Evolutionary conservation across 2,329 filamentous ascomycete species (phyloP).

Genomic region (Trichophyton equinum): DNA sequence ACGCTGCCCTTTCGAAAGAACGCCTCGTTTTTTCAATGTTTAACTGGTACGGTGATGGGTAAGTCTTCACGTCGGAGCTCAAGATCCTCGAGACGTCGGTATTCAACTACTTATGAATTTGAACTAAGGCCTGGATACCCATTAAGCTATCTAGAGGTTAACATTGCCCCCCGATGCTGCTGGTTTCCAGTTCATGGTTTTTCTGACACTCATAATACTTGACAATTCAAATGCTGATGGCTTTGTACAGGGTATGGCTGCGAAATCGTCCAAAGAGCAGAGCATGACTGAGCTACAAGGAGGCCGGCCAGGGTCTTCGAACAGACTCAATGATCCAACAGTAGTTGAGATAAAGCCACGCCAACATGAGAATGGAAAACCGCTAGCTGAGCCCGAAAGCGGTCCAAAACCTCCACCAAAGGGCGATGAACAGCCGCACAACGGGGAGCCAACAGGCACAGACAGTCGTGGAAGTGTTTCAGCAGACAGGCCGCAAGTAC

Average conservation of each 20-base stretch:
- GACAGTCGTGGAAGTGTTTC: background rate
- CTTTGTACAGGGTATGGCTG: background rate
- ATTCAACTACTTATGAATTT: background rate
- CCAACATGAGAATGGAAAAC: background rate
- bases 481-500: background rate
- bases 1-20: background rate
- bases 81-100: background rate
- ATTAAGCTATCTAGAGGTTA: background rate
- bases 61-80: background rate
- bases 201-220: background rate
- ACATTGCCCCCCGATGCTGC: background rate
- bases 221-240: background rate
- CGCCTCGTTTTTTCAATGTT: background rate
- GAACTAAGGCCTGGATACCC: background rate
- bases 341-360: background rate
- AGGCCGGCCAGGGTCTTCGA: background rate
- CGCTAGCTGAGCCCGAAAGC: background rate
- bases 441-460: background rate
- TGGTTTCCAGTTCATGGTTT: background rate
- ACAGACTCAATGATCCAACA: background rate
- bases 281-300: background rate
- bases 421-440: background rate
- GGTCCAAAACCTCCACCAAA: background rate
- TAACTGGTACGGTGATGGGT: slow-evolving; percentile 1
- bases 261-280: background rate